Conservation (phyloP, 257 asterid species). For the Phtheirospermum japonicum region DNA sequence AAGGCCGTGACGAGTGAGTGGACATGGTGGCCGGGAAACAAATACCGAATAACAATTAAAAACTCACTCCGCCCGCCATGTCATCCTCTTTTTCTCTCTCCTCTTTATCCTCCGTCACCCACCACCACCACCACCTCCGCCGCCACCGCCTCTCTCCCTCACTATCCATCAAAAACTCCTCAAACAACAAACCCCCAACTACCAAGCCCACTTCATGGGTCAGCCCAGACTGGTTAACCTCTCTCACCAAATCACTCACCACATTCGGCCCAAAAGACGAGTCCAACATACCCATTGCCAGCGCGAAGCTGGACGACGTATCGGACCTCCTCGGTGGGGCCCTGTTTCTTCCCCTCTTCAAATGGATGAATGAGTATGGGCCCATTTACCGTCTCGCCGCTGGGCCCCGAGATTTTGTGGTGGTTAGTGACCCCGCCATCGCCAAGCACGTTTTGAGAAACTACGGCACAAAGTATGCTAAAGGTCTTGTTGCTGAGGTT, state of each 20-base stretch:
- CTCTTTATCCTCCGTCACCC: slow-evolving; percentile 35
- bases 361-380: slow-evolving; percentile 88
- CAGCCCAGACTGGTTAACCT: slow-evolving; percentile 87
- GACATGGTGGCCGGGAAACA: slow-evolving; percentile 29
- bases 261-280: slow-evolving; percentile 58
- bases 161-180: slow-evolving; percentile 41
- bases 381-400: slow-evolving; percentile 87
- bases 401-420: slow-evolving; percentile 76
- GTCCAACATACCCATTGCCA: slow-evolving; percentile 82
- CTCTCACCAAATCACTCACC: slow-evolving; percentile 66
- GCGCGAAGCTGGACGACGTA: slow-evolving; percentile 82
- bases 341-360: slow-evolving; percentile 82
- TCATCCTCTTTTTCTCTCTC: slow-evolving; percentile 37
- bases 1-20: not conserved
- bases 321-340: slow-evolving; percentile 91
- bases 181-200: slow-evolving; percentile 38
- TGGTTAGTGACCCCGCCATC: slow-evolving; percentile 89
- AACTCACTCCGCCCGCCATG: slow-evolving; percentile 1
- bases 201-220: slow-evolving; percentile 70
- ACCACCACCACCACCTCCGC: slow-evolving; percentile 25
- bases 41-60: not conserved
- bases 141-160: slow-evolving; percentile 23
- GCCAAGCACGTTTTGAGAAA: slow-evolving; percentile 84
- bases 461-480: slow-evolving; percentile 74
- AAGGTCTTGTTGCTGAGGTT: slow-evolving; percentile 91